phyloP scores from a whole-genome alignment of 352 stramenopile species.

The Stramenopiles sp. region DNA sequence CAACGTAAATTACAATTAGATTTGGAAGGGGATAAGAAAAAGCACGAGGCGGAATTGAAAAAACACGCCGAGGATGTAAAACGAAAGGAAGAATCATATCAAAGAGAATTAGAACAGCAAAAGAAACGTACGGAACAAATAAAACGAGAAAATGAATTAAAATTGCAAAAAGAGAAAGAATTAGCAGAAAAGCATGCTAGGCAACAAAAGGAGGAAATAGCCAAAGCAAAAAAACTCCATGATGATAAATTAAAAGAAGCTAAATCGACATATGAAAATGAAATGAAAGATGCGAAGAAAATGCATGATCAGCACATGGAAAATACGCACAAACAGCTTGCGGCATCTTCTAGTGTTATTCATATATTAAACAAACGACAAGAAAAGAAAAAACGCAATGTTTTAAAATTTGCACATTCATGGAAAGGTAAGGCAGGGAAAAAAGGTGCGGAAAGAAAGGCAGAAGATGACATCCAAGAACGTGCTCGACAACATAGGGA shows the following conservation, averaged over 20 bases:
- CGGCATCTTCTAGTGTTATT: not conserved
- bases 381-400: not conserved
- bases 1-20: not conserved
- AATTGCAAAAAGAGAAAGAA: not conserved
- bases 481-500: not conserved
- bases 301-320: not conserved
- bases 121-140: not conserved
- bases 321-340: not conserved
- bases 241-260: not conserved
- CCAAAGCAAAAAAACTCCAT: not conserved
- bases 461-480: not conserved
- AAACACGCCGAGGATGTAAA: not conserved
- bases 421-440: not conserved
- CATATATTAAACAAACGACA: not conserved
- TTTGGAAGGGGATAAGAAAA: not conserved
- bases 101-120: not conserved
- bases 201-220: not conserved
- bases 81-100: not conserved
- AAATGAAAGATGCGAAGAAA: not conserved
- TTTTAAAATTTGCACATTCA: not conserved
- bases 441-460: not conserved
- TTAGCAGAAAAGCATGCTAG: not conserved
- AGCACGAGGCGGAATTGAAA: not conserved
- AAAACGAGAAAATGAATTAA: not conserved
- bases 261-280: not conserved